Base-by-base conservation (phyloP, 306 rosid genomes). In the Adenanthera pavonina region DNA sequence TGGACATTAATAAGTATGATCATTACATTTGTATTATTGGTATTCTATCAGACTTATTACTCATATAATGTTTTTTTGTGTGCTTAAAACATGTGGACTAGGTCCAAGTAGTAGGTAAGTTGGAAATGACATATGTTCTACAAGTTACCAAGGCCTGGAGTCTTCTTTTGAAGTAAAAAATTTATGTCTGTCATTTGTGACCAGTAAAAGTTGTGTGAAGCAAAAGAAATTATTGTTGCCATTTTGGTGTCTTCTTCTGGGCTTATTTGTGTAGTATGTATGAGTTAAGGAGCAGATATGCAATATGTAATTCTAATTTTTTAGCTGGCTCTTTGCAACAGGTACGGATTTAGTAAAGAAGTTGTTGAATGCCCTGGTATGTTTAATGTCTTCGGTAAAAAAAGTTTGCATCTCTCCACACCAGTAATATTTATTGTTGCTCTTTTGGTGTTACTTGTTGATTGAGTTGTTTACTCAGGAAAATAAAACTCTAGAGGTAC, bases 311-410 rank as follows among this genome's bases (percentile, higher is more conserved):
- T 48, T 84, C 30, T 80, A 74, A 81, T 16, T 44, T 41, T 64
- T 71, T 36, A n/a, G 20, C 75, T 72, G 52, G 78, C 61, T 80
- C 38, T 67, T 6, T 80, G 47, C 74, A 54, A 78, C 94, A 93
- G 97, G 94, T 93, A 91, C 77, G 97, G 97, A 71, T 93, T 93
- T 86, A 91, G 97, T 91, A 89, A 90, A 88, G 97, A 90, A 85
- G 92, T 93, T 72, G 97, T 93, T 81, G 97, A 93, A 80, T 93
- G 93, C 79, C 97, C 97, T 4, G 97, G 97, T 93, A 91, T 76
- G 76, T 71, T 44, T 68, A 19, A 79, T 81, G 47, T 19, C 56
- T 62, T 59, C 52, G 34, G 68, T 60, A 19, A 62, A 44, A 9
- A 35, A 47, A 12, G 2, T 52, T 48, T 72, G 30, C 60, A 80